A percentile compares a stretch with the other conserved stretches of the same genome.
Conservation (phyloP, 306 rosid species). For the Potentilla sterilis region DNA sequence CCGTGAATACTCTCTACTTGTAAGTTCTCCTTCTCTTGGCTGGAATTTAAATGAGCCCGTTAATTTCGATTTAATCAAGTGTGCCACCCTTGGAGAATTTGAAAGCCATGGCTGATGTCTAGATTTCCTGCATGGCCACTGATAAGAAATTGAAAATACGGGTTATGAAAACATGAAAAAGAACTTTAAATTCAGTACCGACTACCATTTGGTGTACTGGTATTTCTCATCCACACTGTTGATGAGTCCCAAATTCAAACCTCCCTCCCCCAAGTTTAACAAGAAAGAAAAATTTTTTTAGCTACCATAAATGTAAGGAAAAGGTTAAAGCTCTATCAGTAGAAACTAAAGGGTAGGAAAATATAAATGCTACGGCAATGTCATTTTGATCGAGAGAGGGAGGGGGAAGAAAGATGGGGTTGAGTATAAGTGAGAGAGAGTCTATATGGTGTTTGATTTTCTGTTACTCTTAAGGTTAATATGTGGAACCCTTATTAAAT, state of each 20-base stretch:
- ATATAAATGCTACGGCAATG: too few relatives aligned
- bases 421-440: too few relatives aligned
- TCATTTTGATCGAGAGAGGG: too few relatives aligned
- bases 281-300: neutral
- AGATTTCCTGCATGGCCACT: neutral
- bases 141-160: neutral
- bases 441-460: too few relatives aligned
- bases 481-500: too few relatives aligned
- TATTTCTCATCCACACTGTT: too few relatives aligned
- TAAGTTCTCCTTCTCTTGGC: conserved; percentile 39
- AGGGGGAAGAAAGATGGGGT: too few relatives aligned
- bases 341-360: neutral
- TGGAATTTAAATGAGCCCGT: neutral
- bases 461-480: too few relatives aligned
- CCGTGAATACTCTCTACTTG: conserved; percentile 65
- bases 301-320: too few relatives aligned
- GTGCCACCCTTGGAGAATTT: neutral
- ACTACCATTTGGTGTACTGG: neutral
- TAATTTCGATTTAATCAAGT: neutral
- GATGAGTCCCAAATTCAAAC: neutral
- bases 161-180: neutral
- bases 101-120: neutral
- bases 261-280: neutral
- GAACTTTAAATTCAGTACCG: neutral
- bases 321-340: neutral